Base-by-base conservation (phyloP, 2,329 filamentous ascomycete genomes). In the Colletotrichum liaoningense region DNA sequence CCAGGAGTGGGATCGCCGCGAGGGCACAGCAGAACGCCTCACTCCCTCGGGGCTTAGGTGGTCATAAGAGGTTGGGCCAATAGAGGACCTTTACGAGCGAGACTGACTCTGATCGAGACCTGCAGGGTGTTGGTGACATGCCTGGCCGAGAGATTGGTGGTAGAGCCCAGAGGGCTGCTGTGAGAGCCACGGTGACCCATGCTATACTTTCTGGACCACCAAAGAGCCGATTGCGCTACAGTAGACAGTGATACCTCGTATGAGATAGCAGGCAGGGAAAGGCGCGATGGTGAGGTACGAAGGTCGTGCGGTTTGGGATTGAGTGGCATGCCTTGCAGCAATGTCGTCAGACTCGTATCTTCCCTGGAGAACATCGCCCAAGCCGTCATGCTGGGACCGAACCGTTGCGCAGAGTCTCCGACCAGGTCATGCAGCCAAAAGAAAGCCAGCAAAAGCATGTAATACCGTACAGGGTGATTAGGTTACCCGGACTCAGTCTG, bases 51-150 rank as follows among this genome's bases (percentile, higher is more conserved):
- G 72, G 72, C 69, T 74, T 72, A 68, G 38, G 30, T 55, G 38
- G 58, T 49, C 57, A 67, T 24, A 67, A 71, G 63, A 26, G 68
- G 57, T 22, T 67, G 62, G 63, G 24, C 72, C 72, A 74, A 74
- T 72, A 30, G 63, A 74, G 68, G 72, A 63, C 46, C 59, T 72
- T 63, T 57, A 56, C 52, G 72, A 74, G 62, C 72, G 67, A 73
- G 67, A 70, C 62, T 73, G 71, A 71, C 62, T 70, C 71, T 73
- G 71, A 66, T 66, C 67, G 57, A 74, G 69, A 67, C 63, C 52
- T 72, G 57, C 67, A 74, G 67, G 68, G 62, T n/a, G 19, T 28
- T 28, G 66, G 57, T 72, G 68, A 57, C 72, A 73, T 73, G 46
- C 70, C 67, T 70, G 67, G 70, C 67, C 70, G 55, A 70, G 60